These are phyloP conservation scores for Entoloma clypeatum DNA, from an alignment of 1,284 basidiomycete species.

Conservation along the genomic window DNA sequence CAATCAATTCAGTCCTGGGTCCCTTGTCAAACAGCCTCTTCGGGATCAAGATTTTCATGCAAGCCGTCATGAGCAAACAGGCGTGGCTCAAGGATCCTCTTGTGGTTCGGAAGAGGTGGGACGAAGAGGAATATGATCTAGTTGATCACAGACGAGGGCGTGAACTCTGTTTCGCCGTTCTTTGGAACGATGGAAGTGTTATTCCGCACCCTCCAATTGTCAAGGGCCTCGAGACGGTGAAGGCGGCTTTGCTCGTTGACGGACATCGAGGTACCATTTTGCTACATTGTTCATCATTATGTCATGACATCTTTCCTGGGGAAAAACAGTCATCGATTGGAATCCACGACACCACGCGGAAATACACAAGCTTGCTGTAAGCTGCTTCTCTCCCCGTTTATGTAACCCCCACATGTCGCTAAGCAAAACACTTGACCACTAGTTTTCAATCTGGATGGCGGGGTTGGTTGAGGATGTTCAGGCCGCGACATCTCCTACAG, in stretches of 20 bases:
- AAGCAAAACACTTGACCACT: background rate
- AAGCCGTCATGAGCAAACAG: constrained; percentile 50
- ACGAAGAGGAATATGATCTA: constrained; percentile 54
- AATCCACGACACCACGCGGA: constrained; percentile 27
- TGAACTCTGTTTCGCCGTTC: constrained; percentile 56
- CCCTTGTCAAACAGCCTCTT: constrained; percentile 59
- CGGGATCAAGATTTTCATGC: constrained; percentile 61
- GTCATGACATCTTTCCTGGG: constrained; percentile 27
- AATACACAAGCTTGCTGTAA: constrained; percentile 24
- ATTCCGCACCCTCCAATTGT: constrained; percentile 70
- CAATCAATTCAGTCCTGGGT: constrained; percentile 68
- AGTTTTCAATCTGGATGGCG: constrained; percentile 34
- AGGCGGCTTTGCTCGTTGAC: constrained; percentile 54
- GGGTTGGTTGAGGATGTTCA: constrained; percentile 43
- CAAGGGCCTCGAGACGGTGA: constrained; percentile 58
- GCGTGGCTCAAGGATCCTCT: constrained; percentile 73
- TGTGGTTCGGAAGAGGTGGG: constrained; percentile 62
- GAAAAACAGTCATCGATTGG: constrained; percentile 40
- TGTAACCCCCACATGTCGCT: background rate
- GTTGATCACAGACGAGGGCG: constrained; percentile 55
- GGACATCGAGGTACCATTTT: constrained; percentile 60
- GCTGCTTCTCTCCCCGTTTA: background rate
- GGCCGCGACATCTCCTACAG: constrained; percentile 34
- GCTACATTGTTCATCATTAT: background rate
- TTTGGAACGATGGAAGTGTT: constrained; percentile 56